phyloP scores from a whole-genome alignment of 257 asterid species.

The Rubia yunnanensis region DNA sequence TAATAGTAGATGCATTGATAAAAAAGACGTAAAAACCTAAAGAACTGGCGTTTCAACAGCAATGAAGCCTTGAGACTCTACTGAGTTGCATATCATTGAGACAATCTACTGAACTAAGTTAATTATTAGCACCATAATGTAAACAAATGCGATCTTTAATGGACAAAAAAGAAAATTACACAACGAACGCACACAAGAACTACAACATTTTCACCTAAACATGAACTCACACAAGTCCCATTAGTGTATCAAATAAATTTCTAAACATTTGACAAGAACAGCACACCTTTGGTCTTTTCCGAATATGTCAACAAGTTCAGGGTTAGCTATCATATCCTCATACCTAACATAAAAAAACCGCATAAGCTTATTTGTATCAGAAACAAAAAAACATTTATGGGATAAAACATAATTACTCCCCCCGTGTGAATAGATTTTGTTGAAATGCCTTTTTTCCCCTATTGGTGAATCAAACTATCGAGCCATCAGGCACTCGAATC shows the following conservation, averaged over 20 bases:
- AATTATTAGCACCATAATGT: slow-evolving; percentile 23
- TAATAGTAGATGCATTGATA: neutral
- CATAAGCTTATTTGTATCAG: neutral
- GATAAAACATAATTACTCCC: slow-evolving; percentile 1
- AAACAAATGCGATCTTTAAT: neutral
- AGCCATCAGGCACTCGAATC: too few relatives aligned
- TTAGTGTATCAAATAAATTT: neutral
- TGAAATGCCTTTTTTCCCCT: neutral
- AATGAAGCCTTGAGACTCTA: slow-evolving; percentile 83
- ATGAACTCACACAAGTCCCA: neutral
- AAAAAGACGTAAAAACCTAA: slow-evolving; percentile 47
- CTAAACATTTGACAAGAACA: neutral
- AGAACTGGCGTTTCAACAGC: slow-evolving; percentile 98
- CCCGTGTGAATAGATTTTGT: neutral
- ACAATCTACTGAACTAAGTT: slow-evolving; percentile 58
- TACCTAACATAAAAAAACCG: slow-evolving; percentile 32
- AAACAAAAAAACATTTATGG: neutral
- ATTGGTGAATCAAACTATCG: too few relatives aligned
- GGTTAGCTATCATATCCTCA: slow-evolving; percentile 96
- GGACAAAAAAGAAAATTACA: slow-evolving; percentile 1
- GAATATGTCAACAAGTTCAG: slow-evolving; percentile 76
- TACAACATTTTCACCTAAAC: neutral
- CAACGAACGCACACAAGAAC: too few relatives aligned
- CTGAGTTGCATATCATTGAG: slow-evolving; percentile 82
- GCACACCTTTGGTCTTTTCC: slow-evolving; percentile 88